phyloP scores from a whole-genome alignment of 768 basidiomycete species.

The Gautieria morchelliformis region DNA sequence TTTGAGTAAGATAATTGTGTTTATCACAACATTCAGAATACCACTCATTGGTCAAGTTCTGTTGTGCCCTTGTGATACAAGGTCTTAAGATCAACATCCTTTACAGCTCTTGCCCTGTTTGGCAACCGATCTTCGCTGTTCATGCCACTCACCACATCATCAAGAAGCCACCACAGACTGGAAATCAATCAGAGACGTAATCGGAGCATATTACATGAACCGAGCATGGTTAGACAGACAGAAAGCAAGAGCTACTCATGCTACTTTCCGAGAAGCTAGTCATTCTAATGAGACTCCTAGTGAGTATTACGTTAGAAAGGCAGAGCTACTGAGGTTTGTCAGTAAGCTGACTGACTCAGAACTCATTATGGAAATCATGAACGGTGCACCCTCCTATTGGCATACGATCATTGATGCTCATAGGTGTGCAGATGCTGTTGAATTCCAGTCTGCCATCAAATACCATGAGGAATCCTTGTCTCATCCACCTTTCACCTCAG shows the following conservation, averaged over 20 bases:
- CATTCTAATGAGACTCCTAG: conserved; percentile 22
- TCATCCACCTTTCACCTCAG: not conserved
- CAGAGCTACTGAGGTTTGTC: conserved; percentile 15
- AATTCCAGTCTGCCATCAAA: conserved; percentile 14
- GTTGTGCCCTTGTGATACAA: too few relatives aligned
- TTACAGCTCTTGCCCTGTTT: too few relatives aligned
- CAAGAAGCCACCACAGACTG: conserved; percentile 19
- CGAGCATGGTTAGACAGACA: conserved; percentile 22
- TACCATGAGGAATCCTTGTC: conserved; percentile 15
- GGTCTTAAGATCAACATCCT: too few relatives aligned
- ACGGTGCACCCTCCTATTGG: conserved; percentile 24
- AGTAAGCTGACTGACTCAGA: conserved; percentile 18
- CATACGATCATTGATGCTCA: conserved; percentile 14
- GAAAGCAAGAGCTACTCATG: conserved; percentile 17
- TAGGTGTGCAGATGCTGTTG: not conserved
- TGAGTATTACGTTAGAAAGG: conserved; percentile 26
- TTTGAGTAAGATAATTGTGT: too few relatives aligned
- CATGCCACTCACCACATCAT: too few relatives aligned
- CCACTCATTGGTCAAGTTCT: too few relatives aligned
- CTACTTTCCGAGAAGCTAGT: conserved; percentile 20
- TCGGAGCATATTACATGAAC: conserved; percentile 26
- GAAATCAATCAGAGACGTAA: conserved; percentile 18
- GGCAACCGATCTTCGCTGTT: too few relatives aligned
- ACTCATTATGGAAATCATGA: conserved; percentile 28
- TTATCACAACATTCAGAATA: too few relatives aligned